Evolutionary conservation across 2,329 filamentous ascomycete species (phyloP), one percentile per base, ranked within the genome.

Genomic region (Lachnellula arida): DNA sequence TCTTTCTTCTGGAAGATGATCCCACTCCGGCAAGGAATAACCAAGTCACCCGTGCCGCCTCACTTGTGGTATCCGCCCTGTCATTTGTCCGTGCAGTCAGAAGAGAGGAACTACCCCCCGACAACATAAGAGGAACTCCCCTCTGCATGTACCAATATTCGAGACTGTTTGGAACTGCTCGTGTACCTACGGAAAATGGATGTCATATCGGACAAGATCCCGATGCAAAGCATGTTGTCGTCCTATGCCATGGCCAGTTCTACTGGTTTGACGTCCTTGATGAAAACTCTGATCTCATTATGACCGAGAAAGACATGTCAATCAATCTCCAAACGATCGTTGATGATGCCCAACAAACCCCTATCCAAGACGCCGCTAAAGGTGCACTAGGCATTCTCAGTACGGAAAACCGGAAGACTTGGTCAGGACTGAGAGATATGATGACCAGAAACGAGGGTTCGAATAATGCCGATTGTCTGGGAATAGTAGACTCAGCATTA

Each of bases 201-300:
- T 99, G 94, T 70, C 88, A 96, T 65, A 97, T 99, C 67, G 91
- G 92, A 61, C 92, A 97, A 70, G 92, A 97, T 67, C 89, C 91
- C 0, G 83, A 86, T n/a, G 90, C 93, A 3, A 96, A 91, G 74
- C 94, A 99, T 71, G 79, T 99, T 39, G 88, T 97, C 9, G 91
- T 97, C 44, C 81, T 97, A 74, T 96, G 91, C 69, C 89, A 93
- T 62, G 94, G 94, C 1, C 94, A 99, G 64, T 92, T 97, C 68
- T 99, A 99, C 74, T 97, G 93, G 93, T 99, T 99, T 66, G 94
- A 99, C 71, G 92, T 97, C 2, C 78, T 99, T 17, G 94, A 99
- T 65, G 87, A 93, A 63, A 96, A 96, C 72, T 89, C 89, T 6
- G 94, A 99, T 71, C 76, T 96, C 54, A 96, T 99, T 73, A 97